Conservation (phyloP, 148 eudicot species). For the Fallopia convolvulus region DNA sequence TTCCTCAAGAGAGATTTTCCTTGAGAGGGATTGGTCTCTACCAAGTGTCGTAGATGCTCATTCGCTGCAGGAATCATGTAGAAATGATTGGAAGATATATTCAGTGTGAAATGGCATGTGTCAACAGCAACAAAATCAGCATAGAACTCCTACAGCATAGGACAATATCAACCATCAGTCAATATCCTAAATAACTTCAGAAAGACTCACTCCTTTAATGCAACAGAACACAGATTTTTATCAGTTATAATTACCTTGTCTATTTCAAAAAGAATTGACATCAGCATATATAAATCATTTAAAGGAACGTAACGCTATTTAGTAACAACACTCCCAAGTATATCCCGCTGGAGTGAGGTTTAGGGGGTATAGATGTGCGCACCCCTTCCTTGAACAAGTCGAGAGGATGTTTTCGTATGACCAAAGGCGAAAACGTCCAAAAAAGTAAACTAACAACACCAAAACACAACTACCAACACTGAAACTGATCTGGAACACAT, state of each 20-base stretch:
- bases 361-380: no score
- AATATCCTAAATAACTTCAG: not conserved
- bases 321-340: no score
- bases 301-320: not conserved
- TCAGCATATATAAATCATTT: not conserved
- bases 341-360: no score
- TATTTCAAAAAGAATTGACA: not conserved
- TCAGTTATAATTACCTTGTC: not conserved
- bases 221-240: not conserved
- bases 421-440: no score
- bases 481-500: no score
- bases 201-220: not conserved
- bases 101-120: slow-evolving; percentile 74
- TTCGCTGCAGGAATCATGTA: slow-evolving; percentile 71
- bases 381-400: no score
- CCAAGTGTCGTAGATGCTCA: no score
- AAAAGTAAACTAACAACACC: no score
- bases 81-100: slow-evolving; percentile 62
- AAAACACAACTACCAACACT: no score
- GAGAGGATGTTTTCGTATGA: no score
- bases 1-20: no score
- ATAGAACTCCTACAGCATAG: slow-evolving; percentile 67
- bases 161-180: slow-evolving; percentile 4
- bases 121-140: slow-evolving; percentile 94
- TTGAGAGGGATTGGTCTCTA: not conserved